These are phyloP conservation scores for Teratosphaeria destructans DNA, from an alignment of 2,329 filamentous ascomycete genomes.

Conservation along the genomic window DNA sequence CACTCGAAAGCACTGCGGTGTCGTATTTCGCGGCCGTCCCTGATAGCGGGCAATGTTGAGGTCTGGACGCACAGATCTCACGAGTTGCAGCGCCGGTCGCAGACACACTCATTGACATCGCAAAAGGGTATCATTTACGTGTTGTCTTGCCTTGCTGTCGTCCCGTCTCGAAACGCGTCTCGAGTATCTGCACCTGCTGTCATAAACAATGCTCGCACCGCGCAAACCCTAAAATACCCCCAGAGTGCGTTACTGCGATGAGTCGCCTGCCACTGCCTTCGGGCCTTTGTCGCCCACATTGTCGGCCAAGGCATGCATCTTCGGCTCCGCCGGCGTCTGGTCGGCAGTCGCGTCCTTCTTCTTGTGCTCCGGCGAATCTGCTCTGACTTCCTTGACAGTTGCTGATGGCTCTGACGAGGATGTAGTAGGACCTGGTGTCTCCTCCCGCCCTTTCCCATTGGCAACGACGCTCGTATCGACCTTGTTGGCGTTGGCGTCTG, in stretches of 20 bases:
- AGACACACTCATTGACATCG: not conserved
- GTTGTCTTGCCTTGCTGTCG: not conserved
- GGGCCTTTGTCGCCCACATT: slow-evolving; percentile 2
- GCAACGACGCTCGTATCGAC: slow-evolving; percentile 1
- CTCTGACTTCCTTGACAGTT: not conserved
- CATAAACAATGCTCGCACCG: not conserved
- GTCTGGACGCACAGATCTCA: no score
- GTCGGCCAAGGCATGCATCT: slow-evolving; percentile 12
- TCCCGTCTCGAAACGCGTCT: not conserved
- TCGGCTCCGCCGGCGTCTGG: slow-evolving; percentile 18
- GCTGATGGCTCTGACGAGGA: slow-evolving; percentile 1
- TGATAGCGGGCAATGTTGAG: no score
- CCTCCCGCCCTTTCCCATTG: slow-evolving; percentile 36
- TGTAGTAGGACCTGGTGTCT: slow-evolving; percentile 37
- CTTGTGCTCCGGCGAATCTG: slow-evolving; percentile 16
- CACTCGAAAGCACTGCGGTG: not conserved
- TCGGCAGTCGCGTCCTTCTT: slow-evolving; percentile 10
- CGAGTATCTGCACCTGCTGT: not conserved
- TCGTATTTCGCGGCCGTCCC: not conserved
- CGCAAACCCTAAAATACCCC: not conserved
- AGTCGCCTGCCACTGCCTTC: not conserved
- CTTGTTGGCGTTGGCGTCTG: slow-evolving; percentile 14
- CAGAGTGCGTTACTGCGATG: not conserved
- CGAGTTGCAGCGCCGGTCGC: not conserved
- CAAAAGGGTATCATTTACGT: slow-evolving; percentile 3